A percentile compares a stretch with the other conserved stretches of the same genome.
These are phyloP conservation scores for Hamiltosporidium tvaerminnensis DNA, from an alignment of 371 early-diverging fungal species.

Conservation along the genomic window DNA sequence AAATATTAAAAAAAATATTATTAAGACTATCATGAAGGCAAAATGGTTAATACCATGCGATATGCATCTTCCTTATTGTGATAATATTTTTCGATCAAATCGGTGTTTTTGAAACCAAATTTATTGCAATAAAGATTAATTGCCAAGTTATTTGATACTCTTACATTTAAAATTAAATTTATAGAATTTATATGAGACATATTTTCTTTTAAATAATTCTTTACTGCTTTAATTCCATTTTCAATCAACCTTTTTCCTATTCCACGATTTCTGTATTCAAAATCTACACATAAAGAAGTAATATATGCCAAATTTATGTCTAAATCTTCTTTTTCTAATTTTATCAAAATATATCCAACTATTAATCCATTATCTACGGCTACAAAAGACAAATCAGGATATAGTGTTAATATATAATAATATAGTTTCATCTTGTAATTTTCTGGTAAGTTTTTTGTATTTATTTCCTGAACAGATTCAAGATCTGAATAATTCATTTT, in stretches of 20 bases:
- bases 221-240: neutral
- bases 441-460: conserved; percentile 1
- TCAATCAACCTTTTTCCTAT: neutral
- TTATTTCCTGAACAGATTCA: neutral
- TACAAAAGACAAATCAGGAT: neutral
- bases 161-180: neutral
- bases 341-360: neutral
- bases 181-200: neutral
- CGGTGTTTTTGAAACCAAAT: neutral
- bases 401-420: neutral
- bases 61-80: neutral
- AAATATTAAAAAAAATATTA: no score
- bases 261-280: neutral
- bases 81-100: conserved; percentile 1
- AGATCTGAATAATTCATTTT: neutral
- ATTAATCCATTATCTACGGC: neutral
- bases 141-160: neutral
- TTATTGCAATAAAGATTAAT: neutral
- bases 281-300: neutral
- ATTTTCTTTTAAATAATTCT: no score
- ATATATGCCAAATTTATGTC: neutral
- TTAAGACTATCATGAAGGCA: no score
- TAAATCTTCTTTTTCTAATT: neutral
- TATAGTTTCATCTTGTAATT: neutral
- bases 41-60: no score